Evolutionary conservation across 2,329 filamentous ascomycete genomes (phyloP).

Genomic region (Talaromyces sp.): DNA sequence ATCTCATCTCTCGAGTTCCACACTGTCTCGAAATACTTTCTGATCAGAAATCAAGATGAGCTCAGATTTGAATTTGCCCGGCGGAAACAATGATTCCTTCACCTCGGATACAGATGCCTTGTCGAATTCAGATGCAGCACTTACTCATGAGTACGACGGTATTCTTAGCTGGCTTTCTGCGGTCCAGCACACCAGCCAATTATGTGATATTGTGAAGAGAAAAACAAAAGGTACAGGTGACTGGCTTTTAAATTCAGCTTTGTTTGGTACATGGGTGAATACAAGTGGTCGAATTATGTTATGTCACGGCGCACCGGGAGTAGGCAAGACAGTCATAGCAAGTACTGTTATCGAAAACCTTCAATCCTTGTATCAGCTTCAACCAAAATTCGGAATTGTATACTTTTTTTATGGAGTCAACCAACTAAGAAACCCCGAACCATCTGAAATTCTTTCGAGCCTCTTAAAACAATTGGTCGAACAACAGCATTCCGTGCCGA

Average conservation of each 20-base stretch:
- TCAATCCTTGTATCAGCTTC: background rate
- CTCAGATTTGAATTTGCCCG: background rate
- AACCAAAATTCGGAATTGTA: background rate
- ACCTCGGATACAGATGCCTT: background rate
- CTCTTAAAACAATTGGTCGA: background rate
- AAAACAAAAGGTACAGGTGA: background rate
- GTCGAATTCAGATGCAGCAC: background rate
- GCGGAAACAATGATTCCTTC: background rate
- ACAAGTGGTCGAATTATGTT: background rate
- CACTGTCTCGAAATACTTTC: too few relatives aligned
- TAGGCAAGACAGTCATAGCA: background rate
- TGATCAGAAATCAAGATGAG: background rate
- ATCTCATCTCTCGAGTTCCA: too few relatives aligned
- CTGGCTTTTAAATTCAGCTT: background rate
- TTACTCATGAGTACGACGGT: background rate
- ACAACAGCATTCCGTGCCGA: background rate
- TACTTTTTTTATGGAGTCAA: background rate
- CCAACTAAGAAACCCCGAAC: background rate
- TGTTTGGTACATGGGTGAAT: background rate
- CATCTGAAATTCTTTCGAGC: background rate
- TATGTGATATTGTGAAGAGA: background rate
- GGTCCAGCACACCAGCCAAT: background rate
- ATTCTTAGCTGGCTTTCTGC: slow-evolving; percentile 2
- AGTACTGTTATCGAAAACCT: background rate
- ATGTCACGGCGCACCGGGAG: background rate